Conservation (phyloP, 2,329 filamentous ascomycete species). For the Byssothecium circinans region DNA sequence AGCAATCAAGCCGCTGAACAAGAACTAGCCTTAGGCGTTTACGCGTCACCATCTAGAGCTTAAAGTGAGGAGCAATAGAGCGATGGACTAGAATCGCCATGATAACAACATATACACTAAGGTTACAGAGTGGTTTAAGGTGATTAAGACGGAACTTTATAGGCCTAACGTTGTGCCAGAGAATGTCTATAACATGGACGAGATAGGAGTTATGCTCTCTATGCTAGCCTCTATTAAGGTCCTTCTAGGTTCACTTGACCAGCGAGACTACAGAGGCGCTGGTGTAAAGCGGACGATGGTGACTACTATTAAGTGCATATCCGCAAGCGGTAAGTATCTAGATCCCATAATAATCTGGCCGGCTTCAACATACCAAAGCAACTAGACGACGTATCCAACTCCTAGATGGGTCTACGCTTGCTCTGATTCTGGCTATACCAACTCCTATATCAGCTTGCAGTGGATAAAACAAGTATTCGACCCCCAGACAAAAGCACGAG, state of each 20-base stretch:
- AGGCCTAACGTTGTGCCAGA: background rate
- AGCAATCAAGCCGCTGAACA: background rate
- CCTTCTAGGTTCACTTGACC: constrained; percentile 22
- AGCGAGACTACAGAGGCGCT: constrained; percentile 16
- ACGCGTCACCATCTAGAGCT: background rate
- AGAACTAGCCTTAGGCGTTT: background rate
- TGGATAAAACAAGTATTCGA: constrained; percentile 42
- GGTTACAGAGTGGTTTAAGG: background rate
- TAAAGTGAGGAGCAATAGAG: background rate
- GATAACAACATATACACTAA: constrained; percentile 1
- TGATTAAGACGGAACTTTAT: background rate
- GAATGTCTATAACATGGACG: constrained; percentile 23
- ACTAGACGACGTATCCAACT: constrained; percentile 17
- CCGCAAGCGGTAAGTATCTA: constrained; percentile 20
- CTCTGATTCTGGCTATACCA: constrained; percentile 17
- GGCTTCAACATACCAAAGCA: constrained; percentile 20
- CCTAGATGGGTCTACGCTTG: constrained; percentile 19
- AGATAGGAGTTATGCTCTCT: constrained; percentile 22
- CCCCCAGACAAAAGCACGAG: constrained; percentile 33
- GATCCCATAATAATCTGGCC: constrained; percentile 23
- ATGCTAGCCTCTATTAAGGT: constrained; percentile 18
- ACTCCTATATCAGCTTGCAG: constrained; percentile 38
- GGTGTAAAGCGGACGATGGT: constrained; percentile 23
- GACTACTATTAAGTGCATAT: constrained; percentile 24
- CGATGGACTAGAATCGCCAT: background rate